phyloP scores from a whole-genome alignment of 2,329 filamentous ascomycete genomes.

The Trematosphaeria pertusa region DNA sequence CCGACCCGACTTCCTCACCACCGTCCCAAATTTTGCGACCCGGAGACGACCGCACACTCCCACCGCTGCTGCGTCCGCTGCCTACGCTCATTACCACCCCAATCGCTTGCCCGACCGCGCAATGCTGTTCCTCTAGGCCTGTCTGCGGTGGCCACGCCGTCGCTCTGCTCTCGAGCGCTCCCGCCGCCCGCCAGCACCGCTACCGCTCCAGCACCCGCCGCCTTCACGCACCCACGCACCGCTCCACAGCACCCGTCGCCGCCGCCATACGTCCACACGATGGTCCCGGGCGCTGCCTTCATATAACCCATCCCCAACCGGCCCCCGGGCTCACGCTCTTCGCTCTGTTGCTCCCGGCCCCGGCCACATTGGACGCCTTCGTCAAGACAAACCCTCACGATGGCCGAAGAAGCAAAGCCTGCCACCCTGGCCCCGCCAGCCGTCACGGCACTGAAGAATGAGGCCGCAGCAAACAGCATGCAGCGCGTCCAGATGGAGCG shows the following conservation, averaged over 20 bases:
- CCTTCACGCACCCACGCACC: constrained; percentile 12
- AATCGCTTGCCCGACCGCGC: constrained; percentile 33
- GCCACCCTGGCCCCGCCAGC: constrained; percentile 52
- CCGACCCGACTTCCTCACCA: constrained; percentile 3
- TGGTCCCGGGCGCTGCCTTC: constrained; percentile 38
- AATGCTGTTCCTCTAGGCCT: constrained; percentile 34
- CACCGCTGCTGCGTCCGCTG: constrained; percentile 6
- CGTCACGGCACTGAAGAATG: constrained; percentile 52
- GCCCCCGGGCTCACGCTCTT: constrained; percentile 36
- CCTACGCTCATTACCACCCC: constrained; percentile 27
- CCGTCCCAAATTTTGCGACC: constrained; percentile 17
- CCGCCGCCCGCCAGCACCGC: constrained; percentile 17
- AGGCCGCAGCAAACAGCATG: constrained; percentile 37
- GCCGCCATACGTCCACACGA: constrained; percentile 28
- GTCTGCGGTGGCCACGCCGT: constrained; percentile 25
- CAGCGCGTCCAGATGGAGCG: constrained; percentile 59
- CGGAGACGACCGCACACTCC: constrained; percentile 8
- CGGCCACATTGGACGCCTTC: constrained; percentile 11
- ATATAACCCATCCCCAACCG: constrained; percentile 38
- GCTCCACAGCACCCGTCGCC: constrained; percentile 10
- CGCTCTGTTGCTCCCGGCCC: constrained; percentile 17
- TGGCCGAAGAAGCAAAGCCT: constrained; percentile 39
- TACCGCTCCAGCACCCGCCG: constrained; percentile 14
- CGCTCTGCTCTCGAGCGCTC: constrained; percentile 12
- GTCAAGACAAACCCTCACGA: constrained; percentile 22